Base-by-base conservation (phyloP, 2,329 filamentous ascomycete genomes). In the Fusarium veterinarium region DNA sequence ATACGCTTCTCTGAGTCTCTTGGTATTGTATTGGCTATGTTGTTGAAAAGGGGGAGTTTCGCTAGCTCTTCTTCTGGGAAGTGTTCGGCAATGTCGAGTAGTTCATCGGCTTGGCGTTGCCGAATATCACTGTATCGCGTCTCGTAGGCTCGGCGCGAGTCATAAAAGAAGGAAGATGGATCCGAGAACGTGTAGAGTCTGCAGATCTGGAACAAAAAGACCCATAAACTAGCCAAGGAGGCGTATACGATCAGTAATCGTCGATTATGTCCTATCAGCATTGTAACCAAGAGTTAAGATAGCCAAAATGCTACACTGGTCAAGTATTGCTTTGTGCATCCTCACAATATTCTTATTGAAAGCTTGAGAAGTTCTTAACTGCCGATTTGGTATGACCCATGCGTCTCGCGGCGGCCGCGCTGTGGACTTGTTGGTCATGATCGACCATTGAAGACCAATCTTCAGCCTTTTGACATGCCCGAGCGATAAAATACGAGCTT, bases 161-260 rank as follows among this genome's bases (percentile, higher is more conserved):
- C 66, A 60, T 78, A 80, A 49, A 80, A 80, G 14, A 71, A 51
- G 6, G 76, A 78, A 1, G 76, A 78, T 2, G 76, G 76, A 20
- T 78, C 76, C 10, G 64, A 68, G 33, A 70, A 78, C 5, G 74
- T 75, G n/a, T 61, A 64, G 1, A 52, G 58, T 19, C 74, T 73
- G 25, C 73, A 73, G 17, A 77, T 58, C 23, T 69, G 74, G n/a
- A 78, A 74, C 2, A 76, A 19, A 2, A 69, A n/a, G 1, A 78
- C 41, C 76, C 76, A 78, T 10, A 61, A 4, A 5, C 30, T 20
- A 23, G 56, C 64, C 25, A 71, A 20, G 1, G 38, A 23, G 14
- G 46, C 53, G 10, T 67, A 67, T 0, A 20, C 8, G 6, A 31
- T 6, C 2, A 61, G 7, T 0, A 48, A 4, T 3, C n/a, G 37